Percentiles rank a stretch among this genome's conserved stretches.
These are phyloP conservation scores for Aspergillus quadricinctus DNA, from an alignment of 2,329 filamentous ascomycete species.

Conservation along the genomic window DNA sequence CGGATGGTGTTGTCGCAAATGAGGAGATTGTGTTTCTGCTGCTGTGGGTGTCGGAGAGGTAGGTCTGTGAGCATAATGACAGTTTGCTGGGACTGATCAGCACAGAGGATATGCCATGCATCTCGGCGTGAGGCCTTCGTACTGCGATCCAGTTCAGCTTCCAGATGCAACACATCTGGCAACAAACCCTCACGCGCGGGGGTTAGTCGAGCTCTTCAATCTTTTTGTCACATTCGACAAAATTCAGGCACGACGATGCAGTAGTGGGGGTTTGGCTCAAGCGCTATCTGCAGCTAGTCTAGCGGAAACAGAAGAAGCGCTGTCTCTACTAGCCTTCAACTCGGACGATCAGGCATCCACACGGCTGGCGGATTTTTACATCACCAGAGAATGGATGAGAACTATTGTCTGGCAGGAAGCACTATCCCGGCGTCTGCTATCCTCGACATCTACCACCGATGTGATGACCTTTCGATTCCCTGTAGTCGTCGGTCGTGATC, in stretches of 20 bases:
- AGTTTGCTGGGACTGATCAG: not conserved
- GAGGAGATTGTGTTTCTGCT: slow-evolving; percentile 22
- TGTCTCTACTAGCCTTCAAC: slow-evolving; percentile 15
- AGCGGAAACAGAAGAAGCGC: slow-evolving; percentile 16
- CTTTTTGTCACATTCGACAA: slow-evolving; percentile 24
- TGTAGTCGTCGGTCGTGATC: slow-evolving; percentile 19
- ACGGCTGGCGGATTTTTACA: slow-evolving; percentile 25
- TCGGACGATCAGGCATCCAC: slow-evolving; percentile 12
- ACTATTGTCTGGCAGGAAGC: slow-evolving; percentile 31
- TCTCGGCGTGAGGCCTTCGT: slow-evolving; percentile 24
- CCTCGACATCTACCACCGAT: slow-evolving; percentile 16
- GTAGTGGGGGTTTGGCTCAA: not conserved
- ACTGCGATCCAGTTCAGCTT: slow-evolving; percentile 10
- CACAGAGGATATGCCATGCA: slow-evolving; percentile 29
- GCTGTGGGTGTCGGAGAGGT: slow-evolving; percentile 30
- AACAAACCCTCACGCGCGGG: slow-evolving; percentile 17
- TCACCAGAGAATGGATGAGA: slow-evolving; percentile 31
- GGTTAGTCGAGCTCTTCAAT: slow-evolving; percentile 20
- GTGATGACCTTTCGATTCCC: slow-evolving; percentile 26
- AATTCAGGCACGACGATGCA: slow-evolving; percentile 9
- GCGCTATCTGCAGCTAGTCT: slow-evolving; percentile 7
- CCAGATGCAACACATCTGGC: slow-evolving; percentile 1
- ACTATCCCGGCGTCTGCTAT: slow-evolving; percentile 21
- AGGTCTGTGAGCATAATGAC: not conserved
- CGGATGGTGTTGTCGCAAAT: slow-evolving; percentile 20